These are phyloP conservation scores for Penicillium atrosanguineum DNA, from an alignment of 495 filamentous ascomycete genomes.

Conservation along the genomic window DNA sequence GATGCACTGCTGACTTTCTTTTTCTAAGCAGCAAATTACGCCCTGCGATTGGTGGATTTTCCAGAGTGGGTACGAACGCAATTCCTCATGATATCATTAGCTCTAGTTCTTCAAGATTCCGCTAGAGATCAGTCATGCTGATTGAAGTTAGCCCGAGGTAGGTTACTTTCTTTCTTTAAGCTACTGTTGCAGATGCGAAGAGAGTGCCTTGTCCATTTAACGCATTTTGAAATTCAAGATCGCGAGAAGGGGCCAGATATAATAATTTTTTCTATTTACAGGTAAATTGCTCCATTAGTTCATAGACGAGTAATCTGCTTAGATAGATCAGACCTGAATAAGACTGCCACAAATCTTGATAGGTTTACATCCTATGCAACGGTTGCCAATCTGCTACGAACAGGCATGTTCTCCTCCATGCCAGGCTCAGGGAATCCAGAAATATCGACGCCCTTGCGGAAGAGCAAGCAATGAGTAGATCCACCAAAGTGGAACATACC, in stretches of 20 bases:
- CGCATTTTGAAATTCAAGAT: too few relatives aligned
- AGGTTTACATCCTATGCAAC: background rate
- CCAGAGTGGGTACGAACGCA: background rate
- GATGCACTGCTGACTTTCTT: conserved; percentile 10
- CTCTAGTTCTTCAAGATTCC: background rate
- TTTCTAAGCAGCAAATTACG: background rate
- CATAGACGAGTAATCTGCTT: background rate
- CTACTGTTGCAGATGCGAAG: background rate
- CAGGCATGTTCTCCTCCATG: conserved; percentile 54
- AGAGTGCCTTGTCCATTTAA: too few relatives aligned
- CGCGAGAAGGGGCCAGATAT: too few relatives aligned
- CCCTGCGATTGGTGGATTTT: background rate
- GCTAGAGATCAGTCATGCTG: background rate
- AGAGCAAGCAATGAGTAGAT: conserved; percentile 61
- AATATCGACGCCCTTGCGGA: conserved; percentile 35
- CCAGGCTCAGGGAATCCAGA: conserved; percentile 50
- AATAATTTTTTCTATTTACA: too few relatives aligned
- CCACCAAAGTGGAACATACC: conserved; percentile 79
- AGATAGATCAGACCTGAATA: too few relatives aligned
- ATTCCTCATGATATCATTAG: background rate
- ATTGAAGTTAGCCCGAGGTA: background rate
- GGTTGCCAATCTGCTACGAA: conserved; percentile 48
- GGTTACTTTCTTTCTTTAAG: background rate
- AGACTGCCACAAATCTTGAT: too few relatives aligned
- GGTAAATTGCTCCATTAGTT: too few relatives aligned